Evolutionary conservation across 2,329 filamentous ascomycete genomes (phyloP), one percentile per base, ranked within the genome.

Genomic region (Exophiala bonariae): DNA sequence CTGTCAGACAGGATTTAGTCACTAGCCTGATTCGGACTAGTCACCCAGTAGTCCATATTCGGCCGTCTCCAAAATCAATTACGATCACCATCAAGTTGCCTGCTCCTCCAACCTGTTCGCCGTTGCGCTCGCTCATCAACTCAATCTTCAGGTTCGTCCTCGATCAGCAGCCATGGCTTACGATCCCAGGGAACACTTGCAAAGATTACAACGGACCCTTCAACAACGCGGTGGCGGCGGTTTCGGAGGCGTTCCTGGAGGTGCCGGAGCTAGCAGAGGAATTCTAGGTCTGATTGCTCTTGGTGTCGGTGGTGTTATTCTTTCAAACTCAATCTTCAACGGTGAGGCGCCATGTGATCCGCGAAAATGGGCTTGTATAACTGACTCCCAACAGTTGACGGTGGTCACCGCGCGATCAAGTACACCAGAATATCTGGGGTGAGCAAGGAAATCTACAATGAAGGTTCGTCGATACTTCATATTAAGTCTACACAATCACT

Each of bases 341-440:
- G 82, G 82, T 84, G 68, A 55, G 18, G 62, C 11, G 6, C 19
- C n/a, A 35, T 16, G n/a, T n/a, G 7, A 14, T 9, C 6, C 8
- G 5, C n/a, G 14, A 14, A 13, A 11, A 6, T 11, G 11, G 6
- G 23, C 6, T 26, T 26, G 23, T 26, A 26, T 26, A 11, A 39
- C 50, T 57, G 23, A 41, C 54, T 31, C 8, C 5, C 9, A 41
- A 31, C 52, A 83, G 93, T 99, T 62, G 93, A 99, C 66, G 93
- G 93, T 85, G 93, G 93, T 75, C 93, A 97, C 72, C 86, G 93
- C 66, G 93, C 93, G 58, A 99, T 99, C 80, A 99, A 99, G 73
- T 99, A 99, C 76, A 90, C 86, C 62, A 86, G 91, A 68, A 64
- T 96, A 71, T 88, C 83, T 63, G 93, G 93, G 77, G 92, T 99